Base-by-base conservation (phyloP, 2,329 filamentous ascomycete species). In the Trichoderma arundinaceum region DNA sequence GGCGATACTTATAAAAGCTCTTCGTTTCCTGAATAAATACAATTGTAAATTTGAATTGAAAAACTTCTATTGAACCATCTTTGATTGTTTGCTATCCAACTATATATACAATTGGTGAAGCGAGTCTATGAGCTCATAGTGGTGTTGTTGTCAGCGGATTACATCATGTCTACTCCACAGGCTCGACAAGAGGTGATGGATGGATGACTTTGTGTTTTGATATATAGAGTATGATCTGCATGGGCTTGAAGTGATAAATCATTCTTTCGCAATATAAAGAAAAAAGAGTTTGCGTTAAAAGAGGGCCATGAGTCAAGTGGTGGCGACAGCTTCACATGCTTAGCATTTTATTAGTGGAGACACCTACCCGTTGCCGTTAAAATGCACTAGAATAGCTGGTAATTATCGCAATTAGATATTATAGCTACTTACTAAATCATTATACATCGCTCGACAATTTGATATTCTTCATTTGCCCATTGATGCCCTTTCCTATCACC, bases 381-480 rank as follows among this genome's bases (percentile, higher is more conserved):
- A 28, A 28, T 28, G 22, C 22, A 28, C 22, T 28, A 28, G 22
- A 2, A 28, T 28, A 28, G 22, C 22, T 28, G 22, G 22, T 3
- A 28, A 28, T 28, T 2, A 28, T 28, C 22, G 4, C 2, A 28
- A 28, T 28, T 28, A 28, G 22, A 28, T 28, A 28, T 7, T 12
- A 15, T 13, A 15, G 12, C 12, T 17, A 41, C 22, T 28, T 4
- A 4, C 4, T 3, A 28, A 28, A 28, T 28, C 19, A 41, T 32
- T 57, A 52, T 13, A 48, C 46, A 32, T 60, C 51, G 38, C 64
- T 56, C 1, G 64, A 63, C 13, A 66, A 41, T 35, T 58, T 66
- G 1, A 66, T 66, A 35, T 64, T 33, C 52, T 64, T 66, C 60
- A 66, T 66, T 38, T 58, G 53, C 0, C 65, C 65, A 28, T 64